Base-by-base conservation (phyloP, 176 grass and related monocot species). In the Thalia dealbata region DNA sequence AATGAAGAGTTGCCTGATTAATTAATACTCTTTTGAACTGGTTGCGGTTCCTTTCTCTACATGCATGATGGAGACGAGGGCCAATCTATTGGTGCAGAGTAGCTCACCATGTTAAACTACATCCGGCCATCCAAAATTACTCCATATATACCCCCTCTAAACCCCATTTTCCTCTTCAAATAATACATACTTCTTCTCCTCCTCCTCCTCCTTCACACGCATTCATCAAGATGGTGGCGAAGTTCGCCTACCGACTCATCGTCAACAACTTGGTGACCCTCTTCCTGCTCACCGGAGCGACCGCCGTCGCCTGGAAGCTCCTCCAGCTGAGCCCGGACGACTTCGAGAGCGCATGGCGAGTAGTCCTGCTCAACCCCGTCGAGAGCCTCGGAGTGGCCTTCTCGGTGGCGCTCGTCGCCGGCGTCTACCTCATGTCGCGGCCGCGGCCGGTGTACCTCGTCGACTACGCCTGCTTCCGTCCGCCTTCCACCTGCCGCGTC, bases 361-460 rank as follows among this genome's bases (percentile, higher is more conserved):
- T 25, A 2, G 28, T 66, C 26, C 63, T 21, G 28, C 14, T 16
- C 9, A 15, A 41, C 14, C 26, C 30, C 14, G 15, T 66, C 63
- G 14, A 21, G 29, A 66, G 14, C 27, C 63, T 66, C 14, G 25
- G 26, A 3, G 26, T 25, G 0, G 26, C 27, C 27, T 66, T 35
- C 27, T 19, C 21, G 14, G 63, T 35, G 14, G 29, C 30, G 12
- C 27, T 66, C 63, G 26, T 41, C 63, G 63, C 63, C 27, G 16
- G 26, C 63, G 10, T 66, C 14, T 66, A 66, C 63, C 32, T 41
- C 63, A 41, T 70, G 67, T 70, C 67, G 5, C 35, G 67, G n/a
- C 43, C 67, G n/a, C 67, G 67, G 22, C 67, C 67, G 21, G 67
- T 70, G n/a, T 70, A 70, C 67, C 67, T 70, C 42, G 67, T 70